Evolutionary conservation across 2,329 filamentous ascomycete species (phyloP).

Genomic region (Lasiodiplodia hormozganensis): DNA sequence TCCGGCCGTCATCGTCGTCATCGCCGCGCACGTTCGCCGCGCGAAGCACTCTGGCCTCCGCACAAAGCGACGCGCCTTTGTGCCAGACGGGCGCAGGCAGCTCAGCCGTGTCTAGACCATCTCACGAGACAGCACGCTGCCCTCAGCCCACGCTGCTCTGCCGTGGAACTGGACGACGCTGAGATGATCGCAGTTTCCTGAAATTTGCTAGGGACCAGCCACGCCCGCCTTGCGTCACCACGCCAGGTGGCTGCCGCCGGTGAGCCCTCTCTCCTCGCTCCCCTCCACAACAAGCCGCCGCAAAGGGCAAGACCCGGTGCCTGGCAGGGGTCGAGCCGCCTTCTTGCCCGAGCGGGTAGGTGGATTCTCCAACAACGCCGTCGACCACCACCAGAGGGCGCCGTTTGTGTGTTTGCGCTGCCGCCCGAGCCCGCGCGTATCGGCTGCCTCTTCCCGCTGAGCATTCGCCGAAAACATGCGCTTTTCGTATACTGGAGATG

Average conservation of each 20-base stretch:
- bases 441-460: not conserved
- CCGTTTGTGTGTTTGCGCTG: not conserved
- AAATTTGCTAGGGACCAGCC: constrained; percentile 14
- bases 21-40: constrained; percentile 9
- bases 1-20: constrained; percentile 7
- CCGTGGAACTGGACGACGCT: constrained; percentile 13
- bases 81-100: not conserved
- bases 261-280: constrained; percentile 8
- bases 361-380: not conserved
- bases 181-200: constrained; percentile 26
- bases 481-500: not conserved
- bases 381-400: not conserved
- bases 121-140: constrained; percentile 22
- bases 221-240: constrained; percentile 16
- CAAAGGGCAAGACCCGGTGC: constrained; percentile 23
- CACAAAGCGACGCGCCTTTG: constrained; percentile 25
- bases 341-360: constrained; percentile 16
- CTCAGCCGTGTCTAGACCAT: constrained; percentile 6
- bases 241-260: constrained; percentile 7
- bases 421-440: not conserved
- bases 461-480: constrained; percentile 2
- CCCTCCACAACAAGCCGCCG: constrained; percentile 4
- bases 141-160: constrained; percentile 20
- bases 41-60: constrained; percentile 1
- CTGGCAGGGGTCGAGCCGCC: constrained; percentile 12